Evolutionary conservation across 495 filamentous ascomycete genomes (phyloP), one percentile per base, ranked within the genome.

Genomic region (Pyrenula massariospora): DNA sequence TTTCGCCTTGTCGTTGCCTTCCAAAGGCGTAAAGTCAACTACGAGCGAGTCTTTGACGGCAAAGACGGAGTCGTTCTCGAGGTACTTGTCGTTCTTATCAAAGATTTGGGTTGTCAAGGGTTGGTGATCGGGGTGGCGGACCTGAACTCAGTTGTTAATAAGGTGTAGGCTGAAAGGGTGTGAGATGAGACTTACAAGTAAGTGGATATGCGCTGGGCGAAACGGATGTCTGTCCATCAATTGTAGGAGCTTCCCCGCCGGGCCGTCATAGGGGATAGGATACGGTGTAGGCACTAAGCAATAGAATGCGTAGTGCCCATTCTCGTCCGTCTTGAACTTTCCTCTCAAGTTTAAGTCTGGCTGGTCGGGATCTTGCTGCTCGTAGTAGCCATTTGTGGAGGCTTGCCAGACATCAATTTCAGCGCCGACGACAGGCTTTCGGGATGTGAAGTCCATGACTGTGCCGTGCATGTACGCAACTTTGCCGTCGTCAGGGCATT

Each of bases 121-220:
- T 56, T 82, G 81, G 65, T 81, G 79, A 20, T 70, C 65, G 5
- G 70, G 65, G 31, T 60, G 58, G 10, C 73, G 66, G 59, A 72
- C 60, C 78, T 81, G 2, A 57, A 59, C 19, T 11, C 42, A 48
- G 11, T 48, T 48, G 42, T 48, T 11, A 48, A 8, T 21, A 3
- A 54, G 19, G 15, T 19, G 52, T 10, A 36, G 24, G 2, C 8
- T 22, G 24, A 5, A 24, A n/a, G n/a, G n/a, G n/a, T n/a, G n/a
- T n/a, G n/a, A n/a, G n/a, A n/a, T n/a, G 1, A 12, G 21, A 20
- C 78, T 66, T 69, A 86, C 84, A 70, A 91, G 84, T 60, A 92
- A 85, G 68, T 94, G 88, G 60, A 94, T 90, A 64, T 92, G 88
- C 42, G 85, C 88, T 31, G 89, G 88, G 23, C 89, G 75, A 75